Percentiles rank a stretch among this genome's conserved stretches.
phyloP scores from a whole-genome alignment of 495 filamentous ascomycete genomes.

The Hyaloscypha finlandica region DNA sequence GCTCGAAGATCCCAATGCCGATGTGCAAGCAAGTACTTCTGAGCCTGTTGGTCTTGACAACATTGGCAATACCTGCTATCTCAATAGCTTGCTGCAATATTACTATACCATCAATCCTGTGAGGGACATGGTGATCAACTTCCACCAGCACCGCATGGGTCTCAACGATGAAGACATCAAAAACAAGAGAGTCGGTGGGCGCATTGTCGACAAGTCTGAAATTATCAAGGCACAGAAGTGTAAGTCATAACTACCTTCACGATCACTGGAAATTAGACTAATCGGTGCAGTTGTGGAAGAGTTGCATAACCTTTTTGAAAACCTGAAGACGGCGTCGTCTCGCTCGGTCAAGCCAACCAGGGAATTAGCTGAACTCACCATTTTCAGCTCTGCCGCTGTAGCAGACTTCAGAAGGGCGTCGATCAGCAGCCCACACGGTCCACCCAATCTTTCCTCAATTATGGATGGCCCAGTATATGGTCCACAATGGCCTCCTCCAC shows the following conservation, averaged over 20 bases:
- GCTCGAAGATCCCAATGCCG: conserved; percentile 34
- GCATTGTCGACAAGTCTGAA: conserved; percentile 58
- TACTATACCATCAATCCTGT: conserved; percentile 87
- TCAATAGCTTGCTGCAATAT: conserved; percentile 95
- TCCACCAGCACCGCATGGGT: conserved; percentile 65
- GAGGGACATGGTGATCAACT: conserved; percentile 75
- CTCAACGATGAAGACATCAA: conserved; percentile 58
- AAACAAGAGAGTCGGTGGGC: conserved; percentile 63
- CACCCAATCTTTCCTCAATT: conserved; percentile 24
- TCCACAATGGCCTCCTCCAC: conserved; percentile 30
- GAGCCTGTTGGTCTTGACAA: conserved; percentile 86
- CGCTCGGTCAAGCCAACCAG: conserved; percentile 65
- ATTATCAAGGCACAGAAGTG: conserved; percentile 70
- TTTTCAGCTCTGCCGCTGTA: conserved; percentile 64
- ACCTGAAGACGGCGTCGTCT: conserved; percentile 61
- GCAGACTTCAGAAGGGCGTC: conserved; percentile 58
- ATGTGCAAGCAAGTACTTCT: conserved; percentile 20
- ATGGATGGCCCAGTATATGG: conserved; percentile 39
- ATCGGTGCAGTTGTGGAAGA: conserved; percentile 59
- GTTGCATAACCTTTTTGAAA: conserved; percentile 69
- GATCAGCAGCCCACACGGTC: conserved; percentile 39
- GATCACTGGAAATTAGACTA: conserved; percentile 1
- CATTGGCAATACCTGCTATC: conserved; percentile 96
- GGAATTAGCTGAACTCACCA: conserved; percentile 80
- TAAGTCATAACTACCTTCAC: conserved; percentile 43